Percentiles rank a stretch among this genome's conserved stretches.
These are phyloP conservation scores for Neurospora africana DNA, from an alignment of 495 filamentous ascomycete genomes.

Conservation along the genomic window DNA sequence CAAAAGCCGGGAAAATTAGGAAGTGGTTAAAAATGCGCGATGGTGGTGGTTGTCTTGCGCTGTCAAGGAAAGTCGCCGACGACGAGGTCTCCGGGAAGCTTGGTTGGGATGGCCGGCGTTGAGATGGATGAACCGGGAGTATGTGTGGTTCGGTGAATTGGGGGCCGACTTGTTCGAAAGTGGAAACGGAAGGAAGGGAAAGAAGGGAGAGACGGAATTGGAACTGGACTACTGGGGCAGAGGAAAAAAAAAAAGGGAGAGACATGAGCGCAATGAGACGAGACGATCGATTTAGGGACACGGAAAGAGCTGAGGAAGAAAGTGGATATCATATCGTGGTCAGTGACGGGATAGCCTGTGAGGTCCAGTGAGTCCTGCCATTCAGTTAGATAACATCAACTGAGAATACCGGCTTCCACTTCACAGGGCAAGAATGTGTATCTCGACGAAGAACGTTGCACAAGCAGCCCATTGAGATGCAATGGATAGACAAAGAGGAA, in stretches of 20 bases:
- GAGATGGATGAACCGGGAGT: background rate
- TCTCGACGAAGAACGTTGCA: background rate
- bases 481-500: background rate
- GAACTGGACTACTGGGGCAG: conserved; percentile 7
- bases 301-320: background rate
- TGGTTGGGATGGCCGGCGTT: background rate
- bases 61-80: background rate
- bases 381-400: background rate
- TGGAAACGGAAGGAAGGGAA: conserved; percentile 2
- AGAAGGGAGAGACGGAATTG: conserved; percentile 1
- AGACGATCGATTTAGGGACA: background rate
- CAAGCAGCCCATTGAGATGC: background rate
- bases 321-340: background rate
- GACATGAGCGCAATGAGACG: background rate
- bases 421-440: background rate
- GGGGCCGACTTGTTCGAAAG: background rate
- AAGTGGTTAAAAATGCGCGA: background rate
- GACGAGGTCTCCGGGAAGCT: background rate
- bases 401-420: background rate
- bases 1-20: background rate
- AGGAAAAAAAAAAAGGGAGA: conserved; percentile 2
- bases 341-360: background rate
- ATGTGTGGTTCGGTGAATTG: background rate
- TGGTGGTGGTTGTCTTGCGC: background rate
- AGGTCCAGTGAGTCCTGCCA: background rate